phyloP scores from a whole-genome alignment of 768 basidiomycete genomes.

The Russula virescens region DNA sequence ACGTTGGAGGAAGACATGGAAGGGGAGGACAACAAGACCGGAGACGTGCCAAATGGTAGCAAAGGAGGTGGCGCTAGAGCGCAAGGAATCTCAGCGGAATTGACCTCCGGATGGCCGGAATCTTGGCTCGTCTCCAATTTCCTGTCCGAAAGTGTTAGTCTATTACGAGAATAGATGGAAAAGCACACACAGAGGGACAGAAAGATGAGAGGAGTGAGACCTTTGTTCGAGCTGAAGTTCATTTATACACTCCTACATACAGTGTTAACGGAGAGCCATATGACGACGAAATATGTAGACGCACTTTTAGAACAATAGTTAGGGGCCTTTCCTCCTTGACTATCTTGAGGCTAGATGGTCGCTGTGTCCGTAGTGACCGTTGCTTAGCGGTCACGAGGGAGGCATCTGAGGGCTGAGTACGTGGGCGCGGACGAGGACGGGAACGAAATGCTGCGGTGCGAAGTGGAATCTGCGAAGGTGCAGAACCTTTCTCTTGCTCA shows the following conservation, averaged over 20 bases:
- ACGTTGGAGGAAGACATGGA: background rate
- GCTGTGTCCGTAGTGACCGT: conserved; percentile 3
- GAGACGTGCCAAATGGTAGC: background rate
- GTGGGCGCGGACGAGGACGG: background rate
- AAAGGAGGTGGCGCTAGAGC: background rate
- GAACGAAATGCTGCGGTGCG: background rate
- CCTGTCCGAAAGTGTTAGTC: background rate
- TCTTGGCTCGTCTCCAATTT: background rate
- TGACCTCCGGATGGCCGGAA: background rate
- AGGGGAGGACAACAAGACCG: background rate
- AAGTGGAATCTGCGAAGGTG: background rate
- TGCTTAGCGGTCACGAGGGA: background rate
- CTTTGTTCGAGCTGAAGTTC: conserved; percentile 3
- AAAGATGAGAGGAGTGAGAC: background rate
- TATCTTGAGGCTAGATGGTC: conserved; percentile 7
- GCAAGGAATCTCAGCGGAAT: conserved; percentile 3
- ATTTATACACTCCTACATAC: conserved; percentile 9
- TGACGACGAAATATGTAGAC: background rate
- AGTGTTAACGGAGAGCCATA: background rate
- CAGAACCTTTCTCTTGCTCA: conserved; percentile 3
- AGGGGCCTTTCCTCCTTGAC: conserved; percentile 9
- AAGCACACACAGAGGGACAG: conserved; percentile 8
- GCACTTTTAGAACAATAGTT: conserved; percentile 5
- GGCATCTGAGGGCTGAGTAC: background rate
- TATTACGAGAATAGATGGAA: background rate